These are phyloP conservation scores for Fraxinus paxiana DNA, from an alignment of 305 asterid species.

Conservation along the genomic window DNA sequence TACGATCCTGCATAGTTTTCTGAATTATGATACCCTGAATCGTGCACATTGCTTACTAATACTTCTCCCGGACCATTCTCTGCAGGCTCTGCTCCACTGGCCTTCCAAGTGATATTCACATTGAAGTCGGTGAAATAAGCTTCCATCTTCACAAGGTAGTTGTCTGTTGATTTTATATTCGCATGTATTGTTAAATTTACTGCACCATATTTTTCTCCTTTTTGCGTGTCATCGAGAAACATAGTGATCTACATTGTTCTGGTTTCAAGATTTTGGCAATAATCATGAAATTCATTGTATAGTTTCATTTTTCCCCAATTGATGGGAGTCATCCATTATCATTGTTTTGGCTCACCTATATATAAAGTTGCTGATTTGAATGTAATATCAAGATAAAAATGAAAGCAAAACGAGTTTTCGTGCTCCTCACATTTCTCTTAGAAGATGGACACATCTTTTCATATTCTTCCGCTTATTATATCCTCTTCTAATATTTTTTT, in stretches of 20 bases:
- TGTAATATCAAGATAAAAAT: background rate
- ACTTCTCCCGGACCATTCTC: background rate
- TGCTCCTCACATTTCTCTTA: background rate
- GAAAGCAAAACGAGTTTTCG: background rate
- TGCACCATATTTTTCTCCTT: background rate
- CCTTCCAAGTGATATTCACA: slow-evolving; percentile 46
- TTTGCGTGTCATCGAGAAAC: background rate
- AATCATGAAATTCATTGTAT: background rate
- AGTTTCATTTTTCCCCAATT: background rate
- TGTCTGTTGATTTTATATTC: background rate
- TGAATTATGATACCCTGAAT: background rate
- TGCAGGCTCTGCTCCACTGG: slow-evolving; percentile 50
- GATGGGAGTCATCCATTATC: background rate
- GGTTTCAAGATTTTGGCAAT: background rate
- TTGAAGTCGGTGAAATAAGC: slow-evolving; percentile 40
- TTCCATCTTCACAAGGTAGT: slow-evolving; percentile 58
- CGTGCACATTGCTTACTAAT: background rate
- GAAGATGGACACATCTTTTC: background rate
- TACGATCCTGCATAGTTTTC: background rate
- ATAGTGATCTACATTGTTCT: background rate
- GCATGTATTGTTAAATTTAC: background rate
- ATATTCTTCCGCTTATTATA: background rate
- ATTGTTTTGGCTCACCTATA: background rate
- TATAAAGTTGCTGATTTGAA: background rate
- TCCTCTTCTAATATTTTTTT: background rate